These are phyloP conservation scores for Trebouxia gelatinosa DNA, from an alignment of 163 green algal species.

Conservation along the genomic window DNA sequence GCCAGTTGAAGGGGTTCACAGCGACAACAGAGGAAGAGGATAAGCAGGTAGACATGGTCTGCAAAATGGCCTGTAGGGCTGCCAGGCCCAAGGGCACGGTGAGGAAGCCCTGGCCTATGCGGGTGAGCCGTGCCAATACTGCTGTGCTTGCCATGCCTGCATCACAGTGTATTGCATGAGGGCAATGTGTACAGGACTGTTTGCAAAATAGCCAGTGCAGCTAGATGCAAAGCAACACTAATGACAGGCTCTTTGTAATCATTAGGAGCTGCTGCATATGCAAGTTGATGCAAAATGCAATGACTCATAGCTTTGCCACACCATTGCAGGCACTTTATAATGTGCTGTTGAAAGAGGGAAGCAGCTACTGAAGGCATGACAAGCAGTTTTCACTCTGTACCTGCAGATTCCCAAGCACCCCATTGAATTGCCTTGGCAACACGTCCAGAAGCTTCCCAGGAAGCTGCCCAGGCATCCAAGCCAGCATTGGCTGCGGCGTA, in stretches of 20 bases:
- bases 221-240: no score
- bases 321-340: no score
- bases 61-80: constrained; percentile 35
- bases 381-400: no score
- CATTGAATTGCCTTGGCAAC: constrained; percentile 74
- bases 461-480: constrained; percentile 39
- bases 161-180: not conserved
- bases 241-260: no score
- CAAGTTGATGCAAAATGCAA: no score
- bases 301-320: no score
- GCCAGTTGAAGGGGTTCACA: constrained; percentile 35
- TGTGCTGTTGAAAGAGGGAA: no score
- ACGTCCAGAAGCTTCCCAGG: constrained; percentile 15
- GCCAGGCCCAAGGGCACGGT: constrained; percentile 30
- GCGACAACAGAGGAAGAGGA: not conserved
- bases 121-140: constrained; percentile 2
- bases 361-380: no score
- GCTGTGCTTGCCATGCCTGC: constrained; percentile 38
- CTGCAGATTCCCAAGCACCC: constrained; percentile 78
- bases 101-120: constrained; percentile 32
- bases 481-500: constrained; percentile 60
- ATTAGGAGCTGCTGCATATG: no score
- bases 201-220: no score
- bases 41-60: not conserved
- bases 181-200: no score